Evolutionary conservation across 1,139 yeast species (phyloP).

Genomic region (Taiozyma sp.): DNA sequence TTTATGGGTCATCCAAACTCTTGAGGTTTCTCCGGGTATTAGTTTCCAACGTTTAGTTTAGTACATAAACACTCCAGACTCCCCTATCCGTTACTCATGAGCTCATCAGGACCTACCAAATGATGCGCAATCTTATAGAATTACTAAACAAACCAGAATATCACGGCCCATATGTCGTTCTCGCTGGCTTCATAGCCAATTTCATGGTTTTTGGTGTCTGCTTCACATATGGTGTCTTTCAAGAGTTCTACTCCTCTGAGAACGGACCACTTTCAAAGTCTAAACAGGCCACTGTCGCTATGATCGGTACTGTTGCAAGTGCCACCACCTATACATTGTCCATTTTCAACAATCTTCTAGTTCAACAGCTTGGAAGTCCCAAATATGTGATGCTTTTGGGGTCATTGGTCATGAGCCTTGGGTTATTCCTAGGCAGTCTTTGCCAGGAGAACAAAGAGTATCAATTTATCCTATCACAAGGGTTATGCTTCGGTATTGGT

Average conservation of each 20-base stretch:
- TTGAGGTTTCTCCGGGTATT: background rate
- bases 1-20: background rate
- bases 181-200: slow-evolving; percentile 32
- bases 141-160: background rate
- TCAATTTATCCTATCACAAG: slow-evolving; percentile 36
- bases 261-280: slow-evolving; percentile 27
- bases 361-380: slow-evolving; percentile 21
- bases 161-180: slow-evolving; percentile 12
- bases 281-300: slow-evolving; percentile 28
- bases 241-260: slow-evolving; percentile 29
- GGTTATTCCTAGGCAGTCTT: slow-evolving; percentile 28
- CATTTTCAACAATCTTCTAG: slow-evolving; percentile 25
- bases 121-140: background rate
- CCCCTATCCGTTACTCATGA: background rate
- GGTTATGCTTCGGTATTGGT: slow-evolving; percentile 36
- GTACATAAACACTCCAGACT: background rate
- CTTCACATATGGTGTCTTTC: slow-evolving; percentile 35
- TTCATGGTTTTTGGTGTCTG: slow-evolving; percentile 34
- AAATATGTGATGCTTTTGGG: slow-evolving; percentile 28
- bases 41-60: too few relatives aligned
- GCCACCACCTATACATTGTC: slow-evolving; percentile 30
- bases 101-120: background rate
- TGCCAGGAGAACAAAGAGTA: slow-evolving; percentile 20
- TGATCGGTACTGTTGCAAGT: slow-evolving; percentile 30
- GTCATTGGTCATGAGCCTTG: slow-evolving; percentile 26